Conservation (phyloP, 768 basidiomycete genomes). For the Lactarius sanguifluus region DNA sequence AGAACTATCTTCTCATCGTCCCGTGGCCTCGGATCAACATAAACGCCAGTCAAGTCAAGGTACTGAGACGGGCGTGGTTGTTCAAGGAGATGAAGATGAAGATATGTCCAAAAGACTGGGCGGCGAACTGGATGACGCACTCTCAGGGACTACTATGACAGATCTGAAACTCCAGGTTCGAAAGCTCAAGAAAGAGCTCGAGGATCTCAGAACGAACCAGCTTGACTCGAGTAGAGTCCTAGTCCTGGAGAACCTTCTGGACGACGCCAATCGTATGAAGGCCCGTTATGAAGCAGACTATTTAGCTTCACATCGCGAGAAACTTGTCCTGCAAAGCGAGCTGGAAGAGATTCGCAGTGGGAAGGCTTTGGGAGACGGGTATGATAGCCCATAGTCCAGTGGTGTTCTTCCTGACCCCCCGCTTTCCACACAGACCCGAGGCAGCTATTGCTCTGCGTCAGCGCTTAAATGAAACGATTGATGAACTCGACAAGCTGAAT, state of each 20-base stretch:
- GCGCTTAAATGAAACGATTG: slow-evolving; percentile 82
- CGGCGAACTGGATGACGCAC: slow-evolving; percentile 84
- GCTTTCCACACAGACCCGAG: slow-evolving; percentile 56
- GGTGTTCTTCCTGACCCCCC: neutral
- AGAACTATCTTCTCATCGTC: slow-evolving; percentile 64
- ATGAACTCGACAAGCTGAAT: slow-evolving; percentile 70
- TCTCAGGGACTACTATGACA: slow-evolving; percentile 84
- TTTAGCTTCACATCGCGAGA: slow-evolving; percentile 78
- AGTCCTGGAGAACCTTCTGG: slow-evolving; percentile 88
- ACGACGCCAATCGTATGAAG: slow-evolving; percentile 91
- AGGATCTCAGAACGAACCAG: slow-evolving; percentile 69
- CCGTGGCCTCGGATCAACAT: slow-evolving; percentile 38
- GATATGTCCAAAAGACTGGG: slow-evolving; percentile 63
- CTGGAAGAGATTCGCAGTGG: slow-evolving; percentile 89
- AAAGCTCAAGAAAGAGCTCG: slow-evolving; percentile 78
- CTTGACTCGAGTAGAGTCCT: slow-evolving; percentile 73
- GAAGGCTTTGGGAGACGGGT: slow-evolving; percentile 84
- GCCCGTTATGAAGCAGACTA: slow-evolving; percentile 87
- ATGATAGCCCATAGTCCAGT: slow-evolving; percentile 31
- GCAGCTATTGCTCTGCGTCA: slow-evolving; percentile 87
- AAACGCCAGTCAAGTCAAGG: slow-evolving; percentile 46
- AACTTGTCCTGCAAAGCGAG: slow-evolving; percentile 73
- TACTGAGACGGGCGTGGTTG: slow-evolving; percentile 36
- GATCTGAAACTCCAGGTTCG: slow-evolving; percentile 87
- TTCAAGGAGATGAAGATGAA: slow-evolving; percentile 41